phyloP scores from a whole-genome alignment of 495 filamentous ascomycete genomes.

The Tirmania nivea region DNA sequence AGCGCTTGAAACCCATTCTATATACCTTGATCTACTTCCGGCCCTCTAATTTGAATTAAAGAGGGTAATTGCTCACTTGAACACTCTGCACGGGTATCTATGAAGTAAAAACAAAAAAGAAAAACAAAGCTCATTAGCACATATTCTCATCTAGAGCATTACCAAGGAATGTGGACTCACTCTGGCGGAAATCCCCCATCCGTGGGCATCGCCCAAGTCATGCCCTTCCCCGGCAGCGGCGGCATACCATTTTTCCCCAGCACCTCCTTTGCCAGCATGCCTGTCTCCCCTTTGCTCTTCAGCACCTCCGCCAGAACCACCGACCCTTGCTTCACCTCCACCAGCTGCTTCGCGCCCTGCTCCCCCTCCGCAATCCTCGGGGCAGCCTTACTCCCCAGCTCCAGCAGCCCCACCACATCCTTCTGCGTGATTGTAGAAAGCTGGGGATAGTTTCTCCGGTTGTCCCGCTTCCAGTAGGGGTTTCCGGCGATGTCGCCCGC shows the following conservation, averaged over 20 bases:
- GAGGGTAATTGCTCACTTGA: too few species aligned
- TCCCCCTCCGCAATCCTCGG: conserved; percentile 74
- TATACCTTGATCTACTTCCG: too few species aligned
- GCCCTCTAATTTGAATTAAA: too few species aligned
- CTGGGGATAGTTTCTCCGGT: conserved; percentile 64
- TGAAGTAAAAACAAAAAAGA: too few species aligned
- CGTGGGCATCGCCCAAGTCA: conserved; percentile 31
- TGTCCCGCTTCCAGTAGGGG: conserved; percentile 92
- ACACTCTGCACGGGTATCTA: too few species aligned
- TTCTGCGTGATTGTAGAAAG: conserved; percentile 61
- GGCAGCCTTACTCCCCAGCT: conserved; percentile 56
- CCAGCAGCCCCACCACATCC: conserved; percentile 66
- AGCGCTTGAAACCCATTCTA: too few species aligned
- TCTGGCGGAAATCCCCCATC: conserved; percentile 34
- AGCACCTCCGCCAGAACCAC: conserved; percentile 49
- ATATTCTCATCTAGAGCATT: too few species aligned
- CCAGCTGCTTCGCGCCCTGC: conserved; percentile 57
- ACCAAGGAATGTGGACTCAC: conserved; percentile 22
- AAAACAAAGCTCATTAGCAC: too few species aligned
- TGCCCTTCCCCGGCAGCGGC: conserved; percentile 41
- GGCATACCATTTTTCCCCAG: conserved; percentile 56
- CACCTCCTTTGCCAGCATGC: conserved; percentile 37
- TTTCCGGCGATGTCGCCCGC: conserved; percentile 92
- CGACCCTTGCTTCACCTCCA: conserved; percentile 56
- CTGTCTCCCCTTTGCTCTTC: conserved; percentile 28